Evolutionary conservation across 805 yeast genomes (phyloP), one percentile per base, ranked within the genome.

Genomic region (Blastobotrys terrestris): DNA sequence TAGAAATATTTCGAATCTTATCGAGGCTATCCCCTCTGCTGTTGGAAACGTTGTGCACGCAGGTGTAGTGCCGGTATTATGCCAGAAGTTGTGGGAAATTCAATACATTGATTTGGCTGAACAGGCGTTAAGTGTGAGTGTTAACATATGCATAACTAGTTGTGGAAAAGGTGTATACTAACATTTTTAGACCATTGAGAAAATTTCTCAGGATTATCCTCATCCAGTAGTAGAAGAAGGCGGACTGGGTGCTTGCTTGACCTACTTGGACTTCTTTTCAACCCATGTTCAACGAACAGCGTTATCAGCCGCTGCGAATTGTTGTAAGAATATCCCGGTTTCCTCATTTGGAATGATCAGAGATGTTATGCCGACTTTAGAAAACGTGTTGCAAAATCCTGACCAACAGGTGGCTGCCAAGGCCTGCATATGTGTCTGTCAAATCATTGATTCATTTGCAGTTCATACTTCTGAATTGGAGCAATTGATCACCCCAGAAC

Each of bases 41-140:
- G 77, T 83, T 4, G 76, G 77, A 50, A 78, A 76, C 39, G 83
- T 88, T 2, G 83, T 88, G 2, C 72, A 77, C 18, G 79, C 79
- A 15, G 84, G 85, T 41, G 85, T 84, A 0, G 77, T 90, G 5
- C 83, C 81, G 44, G 81, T 79, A 0, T 72, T 94, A 21, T 79
- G 85, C 58, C 71, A 74, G 3, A 86, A 85, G 55, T 67, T 94
- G 39, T 62, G 79, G 53, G 95, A 88, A 56, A 84, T 92, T 15
- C 81, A 83, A 51, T 91, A 80, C 63, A 91, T 92, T 51, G 99
- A 92, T 65, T 72, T 92, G 51, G 95, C 96, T 0, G 99, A 92
- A 64, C 97, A 91, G 67, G 89, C 90, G 0, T 69, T 90, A 42
- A 91, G 84, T 62, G 81, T 91, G 0, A 69, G 63, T 45, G 18